phyloP scores from a whole-genome alignment of 2,329 filamentous ascomycete species.

The Pyrenophora seminiperda region DNA sequence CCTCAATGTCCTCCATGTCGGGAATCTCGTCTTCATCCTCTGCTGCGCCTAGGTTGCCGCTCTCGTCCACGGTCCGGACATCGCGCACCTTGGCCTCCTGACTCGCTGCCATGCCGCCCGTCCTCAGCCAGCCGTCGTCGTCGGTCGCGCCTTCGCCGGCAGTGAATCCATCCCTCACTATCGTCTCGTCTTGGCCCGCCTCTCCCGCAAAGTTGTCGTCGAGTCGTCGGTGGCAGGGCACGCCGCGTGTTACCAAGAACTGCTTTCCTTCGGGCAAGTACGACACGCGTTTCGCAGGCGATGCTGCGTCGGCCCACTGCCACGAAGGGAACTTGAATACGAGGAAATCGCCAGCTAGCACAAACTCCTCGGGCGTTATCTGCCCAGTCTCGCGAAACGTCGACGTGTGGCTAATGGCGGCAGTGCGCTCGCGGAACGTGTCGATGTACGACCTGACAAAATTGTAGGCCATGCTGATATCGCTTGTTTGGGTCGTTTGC shows the following conservation, averaged over 20 bases:
- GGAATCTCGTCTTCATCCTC: slow-evolving; percentile 82
- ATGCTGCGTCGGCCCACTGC: slow-evolving; percentile 91
- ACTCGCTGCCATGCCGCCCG: slow-evolving; percentile 76
- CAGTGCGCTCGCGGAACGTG: slow-evolving; percentile 87
- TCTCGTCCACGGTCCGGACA: slow-evolving; percentile 86
- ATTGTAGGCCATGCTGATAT: slow-evolving; percentile 72
- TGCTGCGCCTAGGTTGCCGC: slow-evolving; percentile 79
- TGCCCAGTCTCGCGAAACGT: slow-evolving; percentile 93
- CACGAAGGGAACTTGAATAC: slow-evolving; percentile 99
- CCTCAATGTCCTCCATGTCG: slow-evolving; percentile 97
- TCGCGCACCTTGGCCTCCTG: slow-evolving; percentile 78
- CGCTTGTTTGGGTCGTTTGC: background rate
- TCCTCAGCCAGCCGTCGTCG: slow-evolving; percentile 90
- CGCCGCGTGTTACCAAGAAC: slow-evolving; percentile 91
- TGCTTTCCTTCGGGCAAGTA: slow-evolving; percentile 91
- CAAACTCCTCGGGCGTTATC: slow-evolving; percentile 96
- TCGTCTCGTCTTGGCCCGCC: slow-evolving; percentile 81
- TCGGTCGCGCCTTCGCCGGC: slow-evolving; percentile 57
- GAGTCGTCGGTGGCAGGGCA: slow-evolving; percentile 88
- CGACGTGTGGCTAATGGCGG: slow-evolving; percentile 85
- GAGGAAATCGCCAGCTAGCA: slow-evolving; percentile 93
- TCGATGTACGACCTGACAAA: slow-evolving; percentile 85
- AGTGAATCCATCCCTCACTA: slow-evolving; percentile 77
- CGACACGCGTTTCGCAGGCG: slow-evolving; percentile 74
- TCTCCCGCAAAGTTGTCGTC: slow-evolving; percentile 93